Evolutionary conservation across 2,329 filamentous ascomycete species (phyloP).

Genomic region (Arthrinium puccinioides): DNA sequence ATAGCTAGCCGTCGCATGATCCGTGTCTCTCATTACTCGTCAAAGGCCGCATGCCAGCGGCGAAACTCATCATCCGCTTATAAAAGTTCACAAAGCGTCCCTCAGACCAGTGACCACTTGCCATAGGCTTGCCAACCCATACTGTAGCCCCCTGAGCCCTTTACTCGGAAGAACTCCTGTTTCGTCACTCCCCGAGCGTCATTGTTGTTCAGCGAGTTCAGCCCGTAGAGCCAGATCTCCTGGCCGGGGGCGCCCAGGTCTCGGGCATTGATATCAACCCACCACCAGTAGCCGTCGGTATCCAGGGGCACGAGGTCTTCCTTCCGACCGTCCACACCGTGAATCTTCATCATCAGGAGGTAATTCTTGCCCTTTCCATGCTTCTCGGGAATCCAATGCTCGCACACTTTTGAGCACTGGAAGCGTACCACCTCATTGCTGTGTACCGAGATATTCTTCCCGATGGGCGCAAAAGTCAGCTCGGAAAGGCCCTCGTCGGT

Average conservation of each 20-base stretch:
- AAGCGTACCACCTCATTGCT: constrained; percentile 60
- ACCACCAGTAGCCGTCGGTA: constrained; percentile 75
- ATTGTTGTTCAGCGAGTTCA: constrained; percentile 41
- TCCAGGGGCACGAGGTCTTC: constrained; percentile 65
- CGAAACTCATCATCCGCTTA: no score
- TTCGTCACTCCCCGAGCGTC: constrained; percentile 42
- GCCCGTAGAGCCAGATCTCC: constrained; percentile 55
- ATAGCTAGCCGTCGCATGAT: no score
- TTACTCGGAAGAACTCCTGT: constrained; percentile 34
- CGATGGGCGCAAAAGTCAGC: constrained; percentile 54
- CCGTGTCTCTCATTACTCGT: no score
- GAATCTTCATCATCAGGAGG: constrained; percentile 61
- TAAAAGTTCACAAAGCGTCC: no score
- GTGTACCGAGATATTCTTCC: constrained; percentile 53
- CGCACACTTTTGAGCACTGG: constrained; percentile 71
- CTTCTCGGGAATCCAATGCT: constrained; percentile 72
- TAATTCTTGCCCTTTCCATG: constrained; percentile 60
- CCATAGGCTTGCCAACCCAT: constrained; percentile 20
- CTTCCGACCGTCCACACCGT: constrained; percentile 58
- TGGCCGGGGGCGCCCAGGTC: constrained; percentile 65
- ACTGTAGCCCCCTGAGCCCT: constrained; percentile 31
- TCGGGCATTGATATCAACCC: constrained; percentile 62
- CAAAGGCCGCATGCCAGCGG: no score
- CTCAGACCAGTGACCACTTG: neutral
- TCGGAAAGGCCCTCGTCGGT: constrained; percentile 44